Conservation (phyloP, 257 asterid species). For the Solanum dulcamara region DNA sequence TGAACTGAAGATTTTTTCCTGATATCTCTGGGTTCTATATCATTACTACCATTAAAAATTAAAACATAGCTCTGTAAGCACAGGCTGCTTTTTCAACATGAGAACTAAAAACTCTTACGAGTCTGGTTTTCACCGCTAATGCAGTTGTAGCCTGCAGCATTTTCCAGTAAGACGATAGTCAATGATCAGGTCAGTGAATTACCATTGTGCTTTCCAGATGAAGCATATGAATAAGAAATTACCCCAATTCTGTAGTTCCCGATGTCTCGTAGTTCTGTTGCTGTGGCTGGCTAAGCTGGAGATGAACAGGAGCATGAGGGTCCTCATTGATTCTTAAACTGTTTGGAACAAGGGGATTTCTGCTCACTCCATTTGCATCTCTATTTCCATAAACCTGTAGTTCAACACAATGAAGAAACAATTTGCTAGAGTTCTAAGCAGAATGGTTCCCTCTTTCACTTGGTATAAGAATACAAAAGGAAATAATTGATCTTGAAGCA, state of each 20-base stretch:
- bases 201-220: neutral
- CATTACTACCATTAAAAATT: neutral
- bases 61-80: neutral
- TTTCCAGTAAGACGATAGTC: neutral
- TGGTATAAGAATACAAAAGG: neutral
- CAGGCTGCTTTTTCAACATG: neutral
- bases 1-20: neutral
- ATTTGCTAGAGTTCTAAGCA: neutral
- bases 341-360: conserved; percentile 19
- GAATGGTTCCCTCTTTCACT: neutral
- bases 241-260: conserved; percentile 38
- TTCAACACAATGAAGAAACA: neutral
- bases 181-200: neutral
- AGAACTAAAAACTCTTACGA: conserved; percentile 5
- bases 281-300: conserved; percentile 78
- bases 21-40: neutral
- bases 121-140: conserved; percentile 10
- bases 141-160: conserved; percentile 33
- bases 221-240: conserved; percentile 9
- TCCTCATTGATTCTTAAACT: conserved; percentile 34
- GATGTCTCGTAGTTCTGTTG: conserved; percentile 27
- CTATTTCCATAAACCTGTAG: conserved; percentile 44
- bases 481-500: neutral
- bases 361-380: conserved; percentile 30
- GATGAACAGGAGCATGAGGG: conserved; percentile 41